phyloP scores from a whole-genome alignment of 345 rosid species.

The Sisymbrium altissimum region DNA sequence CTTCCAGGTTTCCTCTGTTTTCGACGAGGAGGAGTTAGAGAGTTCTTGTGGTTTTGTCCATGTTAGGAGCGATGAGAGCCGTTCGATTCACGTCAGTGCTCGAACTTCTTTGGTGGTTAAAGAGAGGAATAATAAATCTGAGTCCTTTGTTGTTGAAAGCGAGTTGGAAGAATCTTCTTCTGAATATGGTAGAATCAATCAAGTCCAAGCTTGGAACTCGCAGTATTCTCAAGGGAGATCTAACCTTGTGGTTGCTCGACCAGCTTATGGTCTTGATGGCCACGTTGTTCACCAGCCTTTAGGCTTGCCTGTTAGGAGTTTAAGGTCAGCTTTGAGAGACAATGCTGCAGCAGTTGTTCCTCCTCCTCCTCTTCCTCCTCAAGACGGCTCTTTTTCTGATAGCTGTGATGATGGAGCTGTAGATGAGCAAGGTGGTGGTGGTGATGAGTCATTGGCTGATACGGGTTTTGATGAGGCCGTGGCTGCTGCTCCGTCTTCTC shows the following conservation, averaged over 20 bases:
- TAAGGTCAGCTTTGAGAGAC: slow-evolving; percentile 46
- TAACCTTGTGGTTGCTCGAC: slow-evolving; percentile 51
- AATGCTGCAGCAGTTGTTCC: slow-evolving; percentile 9
- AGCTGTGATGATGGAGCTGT: slow-evolving; percentile 24
- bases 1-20: slow-evolving; percentile 52
- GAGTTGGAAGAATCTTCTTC: slow-evolving; percentile 16
- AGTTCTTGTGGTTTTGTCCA: slow-evolving; percentile 38
- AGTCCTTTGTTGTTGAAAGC: slow-evolving; percentile 28
- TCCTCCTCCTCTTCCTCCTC: not conserved
- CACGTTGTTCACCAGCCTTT: slow-evolving; percentile 41
- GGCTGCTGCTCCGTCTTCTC: slow-evolving; percentile 38
- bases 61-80: slow-evolving; percentile 30
- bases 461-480: slow-evolving; percentile 36
- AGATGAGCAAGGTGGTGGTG: slow-evolving; percentile 37
- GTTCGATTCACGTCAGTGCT: not conserved
- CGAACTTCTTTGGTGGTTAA: not conserved
- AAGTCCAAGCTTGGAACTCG: slow-evolving; percentile 57
- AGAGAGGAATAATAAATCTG: slow-evolving; percentile 16
- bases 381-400: slow-evolving; percentile 12
- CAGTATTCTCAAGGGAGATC: slow-evolving; percentile 57
- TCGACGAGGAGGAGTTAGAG: slow-evolving; percentile 56
- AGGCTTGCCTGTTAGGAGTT: slow-evolving; percentile 83
- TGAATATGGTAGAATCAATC: slow-evolving; percentile 32
- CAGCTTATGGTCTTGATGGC: slow-evolving; percentile 41
- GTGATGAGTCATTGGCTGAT: slow-evolving; percentile 36